phyloP scores from a whole-genome alignment of 2,329 filamentous ascomycete species.

The Exophiala lecanii-corni region DNA sequence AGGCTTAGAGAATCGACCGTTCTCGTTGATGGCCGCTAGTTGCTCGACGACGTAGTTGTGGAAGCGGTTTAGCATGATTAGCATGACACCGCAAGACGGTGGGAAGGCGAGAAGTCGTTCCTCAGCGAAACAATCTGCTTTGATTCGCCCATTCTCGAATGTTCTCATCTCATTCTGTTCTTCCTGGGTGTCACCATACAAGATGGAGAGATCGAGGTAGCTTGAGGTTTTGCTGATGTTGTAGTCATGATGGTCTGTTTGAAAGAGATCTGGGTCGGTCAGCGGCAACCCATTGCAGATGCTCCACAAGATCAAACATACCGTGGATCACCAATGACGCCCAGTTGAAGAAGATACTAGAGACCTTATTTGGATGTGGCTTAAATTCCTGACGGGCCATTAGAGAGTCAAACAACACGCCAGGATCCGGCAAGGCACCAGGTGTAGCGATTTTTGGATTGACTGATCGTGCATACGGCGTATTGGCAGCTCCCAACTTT shows the following conservation, averaged over 20 bases:
- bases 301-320: too few species aligned
- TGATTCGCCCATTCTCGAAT: conserved; percentile 66
- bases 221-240: conserved; percentile 63
- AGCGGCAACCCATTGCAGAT: too few species aligned
- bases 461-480: conserved; percentile 62
- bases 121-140: conserved; percentile 68
- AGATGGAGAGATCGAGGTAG: conserved; percentile 66
- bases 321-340: conserved; percentile 69
- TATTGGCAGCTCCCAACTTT: conserved; percentile 62
- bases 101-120: conserved; percentile 66
- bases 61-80: conserved; percentile 71
- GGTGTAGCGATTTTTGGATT: conserved; percentile 51
- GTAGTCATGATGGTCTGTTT: conserved; percentile 59
- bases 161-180: conserved; percentile 52
- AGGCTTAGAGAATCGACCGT: conserved; percentile 69
- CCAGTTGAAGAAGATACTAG: conserved; percentile 68
- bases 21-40: conserved; percentile 80
- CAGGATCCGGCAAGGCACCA: conserved; percentile 63
- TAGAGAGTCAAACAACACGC: conserved; percentile 43
- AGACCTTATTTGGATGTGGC: conserved; percentile 65
- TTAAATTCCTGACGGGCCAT: conserved; percentile 40
- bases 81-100: conserved; percentile 64
- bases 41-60: conserved; percentile 83
- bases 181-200: conserved; percentile 60
- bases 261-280: conserved; percentile 57